Percentiles rank a stretch among this genome's conserved stretches.
These are phyloP conservation scores for Leccinum fibrillosum DNA, from an alignment of 768 basidiomycete genomes.

Conservation along the genomic window DNA sequence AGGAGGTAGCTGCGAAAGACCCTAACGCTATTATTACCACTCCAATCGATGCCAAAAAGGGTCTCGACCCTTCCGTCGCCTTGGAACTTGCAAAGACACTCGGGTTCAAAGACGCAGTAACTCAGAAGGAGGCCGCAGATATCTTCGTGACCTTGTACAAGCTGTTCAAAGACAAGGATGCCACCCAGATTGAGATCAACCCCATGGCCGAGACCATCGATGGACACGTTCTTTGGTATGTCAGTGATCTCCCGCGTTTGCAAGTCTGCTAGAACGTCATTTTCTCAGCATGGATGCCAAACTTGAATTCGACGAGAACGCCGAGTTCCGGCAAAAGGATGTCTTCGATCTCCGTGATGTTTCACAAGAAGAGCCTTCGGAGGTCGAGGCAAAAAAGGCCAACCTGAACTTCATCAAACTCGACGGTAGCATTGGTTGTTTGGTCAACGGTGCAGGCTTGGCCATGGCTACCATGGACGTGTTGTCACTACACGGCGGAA, in stretches of 20 bases:
- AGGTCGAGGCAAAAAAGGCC: slow-evolving; percentile 96
- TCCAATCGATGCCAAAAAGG: slow-evolving; percentile 81
- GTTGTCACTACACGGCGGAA: slow-evolving; percentile 91
- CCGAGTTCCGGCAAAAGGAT: slow-evolving; percentile 94
- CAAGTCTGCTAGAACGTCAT: not conserved
- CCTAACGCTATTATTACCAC: slow-evolving; percentile 94
- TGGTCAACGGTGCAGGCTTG: slow-evolving; percentile 97
- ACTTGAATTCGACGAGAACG: slow-evolving; percentile 99
- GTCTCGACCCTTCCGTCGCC: slow-evolving; percentile 70
- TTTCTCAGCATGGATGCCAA: slow-evolving; percentile 94
- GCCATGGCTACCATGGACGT: slow-evolving; percentile 99
- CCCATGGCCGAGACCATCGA: slow-evolving; percentile 91
- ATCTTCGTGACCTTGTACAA: slow-evolving; percentile 93
- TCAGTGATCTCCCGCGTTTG: not conserved
- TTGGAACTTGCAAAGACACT: slow-evolving; percentile 82
- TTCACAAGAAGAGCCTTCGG: slow-evolving; percentile 94
- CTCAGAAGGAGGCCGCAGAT: slow-evolving; percentile 84
- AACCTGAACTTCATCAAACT: slow-evolving; percentile 99
- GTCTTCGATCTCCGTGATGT: slow-evolving; percentile 87
- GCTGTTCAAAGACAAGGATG: slow-evolving; percentile 98
- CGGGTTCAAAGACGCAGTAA: slow-evolving; percentile 72
- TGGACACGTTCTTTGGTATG: slow-evolving; percentile 89
- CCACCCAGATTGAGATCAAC: slow-evolving; percentile 99
- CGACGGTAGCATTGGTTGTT: slow-evolving; percentile 93
- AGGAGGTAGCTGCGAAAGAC: slow-evolving; percentile 96